Percentiles rank a stretch among this genome's conserved stretches.
These are phyloP conservation scores for Cladophialophora carrionii DNA, from an alignment of 2,329 filamentous ascomycete species.

Conservation along the genomic window DNA sequence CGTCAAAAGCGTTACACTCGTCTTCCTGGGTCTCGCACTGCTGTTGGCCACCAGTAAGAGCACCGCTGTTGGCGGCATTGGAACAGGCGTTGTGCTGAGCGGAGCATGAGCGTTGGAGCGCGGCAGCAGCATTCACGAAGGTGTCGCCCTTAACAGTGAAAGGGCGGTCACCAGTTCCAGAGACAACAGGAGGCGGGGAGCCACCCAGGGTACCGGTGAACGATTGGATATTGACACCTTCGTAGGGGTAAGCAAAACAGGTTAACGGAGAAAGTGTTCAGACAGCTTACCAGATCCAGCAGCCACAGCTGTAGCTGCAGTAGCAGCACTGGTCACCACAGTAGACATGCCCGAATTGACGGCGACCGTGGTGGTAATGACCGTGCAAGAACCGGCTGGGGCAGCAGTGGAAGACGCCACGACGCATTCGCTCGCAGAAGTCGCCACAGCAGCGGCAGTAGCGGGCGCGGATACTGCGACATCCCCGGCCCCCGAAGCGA, in stretches of 20 bases:
- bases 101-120: constrained; percentile 64
- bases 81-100: constrained; percentile 66
- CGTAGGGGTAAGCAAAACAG: not conserved
- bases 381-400: constrained; percentile 18
- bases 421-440: constrained; percentile 8
- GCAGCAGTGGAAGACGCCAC: constrained; percentile 3
- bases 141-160: constrained; percentile 62
- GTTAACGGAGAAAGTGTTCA: not conserved
- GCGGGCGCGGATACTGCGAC: constrained; percentile 5
- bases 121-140: constrained; percentile 61
- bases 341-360: constrained; percentile 4
- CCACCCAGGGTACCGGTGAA: constrained; percentile 58
- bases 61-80: constrained; percentile 40
- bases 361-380: constrained; percentile 22
- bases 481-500: constrained; percentile 9
- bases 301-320: constrained; percentile 1
- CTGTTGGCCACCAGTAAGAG: constrained; percentile 13
- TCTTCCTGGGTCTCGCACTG: constrained; percentile 22
- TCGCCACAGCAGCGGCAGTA: not conserved
- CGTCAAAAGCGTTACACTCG: constrained; percentile 16
- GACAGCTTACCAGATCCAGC: constrained; percentile 14
- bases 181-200: constrained; percentile 57
- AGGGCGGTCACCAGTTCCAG: constrained; percentile 57
- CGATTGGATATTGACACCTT: constrained; percentile 36
- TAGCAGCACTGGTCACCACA: not conserved